These are phyloP conservation scores for Fusarium pininemorale DNA, from an alignment of 2,329 filamentous ascomycete species.

Conservation along the genomic window DNA sequence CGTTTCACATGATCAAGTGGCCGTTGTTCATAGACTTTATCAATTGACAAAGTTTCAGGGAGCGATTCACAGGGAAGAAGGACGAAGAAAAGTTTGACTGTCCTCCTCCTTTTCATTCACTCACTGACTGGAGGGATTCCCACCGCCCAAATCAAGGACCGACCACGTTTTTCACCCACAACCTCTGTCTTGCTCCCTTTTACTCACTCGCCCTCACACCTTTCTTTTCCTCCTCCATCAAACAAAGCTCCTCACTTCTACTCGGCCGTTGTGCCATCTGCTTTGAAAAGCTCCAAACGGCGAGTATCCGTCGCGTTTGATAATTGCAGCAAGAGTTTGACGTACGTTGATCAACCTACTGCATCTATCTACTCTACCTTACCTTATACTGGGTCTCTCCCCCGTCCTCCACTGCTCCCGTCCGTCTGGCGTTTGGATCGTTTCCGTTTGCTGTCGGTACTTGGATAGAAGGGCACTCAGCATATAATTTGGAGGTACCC, in stretches of 20 bases:
- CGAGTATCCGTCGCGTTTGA: slow-evolving; percentile 3
- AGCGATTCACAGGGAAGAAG: slow-evolving; percentile 9
- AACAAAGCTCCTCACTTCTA: slow-evolving; percentile 15
- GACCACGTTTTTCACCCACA: slow-evolving; percentile 37
- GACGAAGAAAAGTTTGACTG: slow-evolving; percentile 24
- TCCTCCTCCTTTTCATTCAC: slow-evolving; percentile 16
- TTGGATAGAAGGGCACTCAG: slow-evolving; percentile 12
- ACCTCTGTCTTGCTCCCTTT: slow-evolving; percentile 32
- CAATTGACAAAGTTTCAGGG: slow-evolving; percentile 3
- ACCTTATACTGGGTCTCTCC: slow-evolving; percentile 20
- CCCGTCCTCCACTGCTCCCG: slow-evolving; percentile 28
- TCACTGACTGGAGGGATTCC: slow-evolving; percentile 10
- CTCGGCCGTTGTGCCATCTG: slow-evolving; percentile 13
- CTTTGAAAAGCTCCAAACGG: not conserved
- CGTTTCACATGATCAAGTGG: not conserved
- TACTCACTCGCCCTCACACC: slow-evolving; percentile 28
- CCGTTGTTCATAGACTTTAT: not conserved
- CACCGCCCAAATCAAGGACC: slow-evolving; percentile 33
- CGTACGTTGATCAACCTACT: not conserved
- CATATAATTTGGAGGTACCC: slow-evolving; percentile 31
- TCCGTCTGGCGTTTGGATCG: slow-evolving; percentile 25
- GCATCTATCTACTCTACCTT: not conserved
- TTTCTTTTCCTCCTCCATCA: slow-evolving; percentile 5
- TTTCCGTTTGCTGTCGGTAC: slow-evolving; percentile 32
- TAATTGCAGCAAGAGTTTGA: not conserved